Evolutionary conservation across 305 asterid species (phyloP), one percentile per base, ranked within the genome.

Genomic region (Andrographis paniculata): DNA sequence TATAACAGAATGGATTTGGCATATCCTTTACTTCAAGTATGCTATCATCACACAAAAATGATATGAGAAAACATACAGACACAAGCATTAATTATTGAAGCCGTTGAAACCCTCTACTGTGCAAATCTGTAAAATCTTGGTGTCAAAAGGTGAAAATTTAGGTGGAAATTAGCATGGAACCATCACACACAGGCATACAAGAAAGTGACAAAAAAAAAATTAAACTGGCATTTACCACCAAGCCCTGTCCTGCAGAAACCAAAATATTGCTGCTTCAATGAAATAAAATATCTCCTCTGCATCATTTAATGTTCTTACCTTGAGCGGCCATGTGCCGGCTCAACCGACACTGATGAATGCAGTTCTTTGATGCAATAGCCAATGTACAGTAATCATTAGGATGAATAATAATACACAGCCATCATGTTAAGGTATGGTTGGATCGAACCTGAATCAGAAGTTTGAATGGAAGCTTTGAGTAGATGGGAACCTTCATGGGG

Each of bases 181-280:
- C n/a, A 33, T 7, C 38, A 9, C 14, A 7, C 12, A n/a, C 9
- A 2, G 4, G 3, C 38, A 11, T 33, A 33, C 13, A 6, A 2
- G 4, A 6, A 33, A 2, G 2, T 9, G 13, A 41, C 1, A 17
- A 1, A 3, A 2, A 20, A 23, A 15, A 46, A 15, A 33, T 46
- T 12, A 23, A 30, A 35, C 31, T 17, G 30, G 7, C 50, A n/a
- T 44, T 21, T 42, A 59, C 53, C 37, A 45, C 41, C 9, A 33
- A 13, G 13, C 12, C 11, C 38, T 13, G n/a, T 21, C 9, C 64
- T 46, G 64, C 64, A 51, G 55, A 35, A 19, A 17, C 17, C 21
- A 16, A 47, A 42, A 18, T 47, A 33, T 37, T 17, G 41, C 59
- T 53, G 42, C 44, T 45, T 44, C 52, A 52, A 46, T 16, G 16